Evolutionary conservation across 108 stramenopile species (phyloP).

Genomic region (Phaeodactylum tricornutum): DNA sequence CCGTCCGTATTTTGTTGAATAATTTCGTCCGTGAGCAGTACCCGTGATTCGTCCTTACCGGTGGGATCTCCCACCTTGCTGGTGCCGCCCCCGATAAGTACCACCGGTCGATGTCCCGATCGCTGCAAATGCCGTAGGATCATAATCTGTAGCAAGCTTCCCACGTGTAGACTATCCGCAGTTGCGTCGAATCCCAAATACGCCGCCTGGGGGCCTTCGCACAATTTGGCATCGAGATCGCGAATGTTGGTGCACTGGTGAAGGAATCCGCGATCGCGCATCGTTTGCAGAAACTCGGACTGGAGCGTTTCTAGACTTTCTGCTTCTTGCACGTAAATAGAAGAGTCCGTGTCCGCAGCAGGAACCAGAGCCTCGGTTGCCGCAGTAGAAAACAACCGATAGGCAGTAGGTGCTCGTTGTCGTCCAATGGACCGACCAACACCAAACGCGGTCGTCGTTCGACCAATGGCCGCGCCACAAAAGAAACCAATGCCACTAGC

Average conservation of each 20-base stretch:
- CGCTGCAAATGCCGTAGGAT: conserved; percentile 90
- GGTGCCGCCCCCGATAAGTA: conserved; percentile 93
- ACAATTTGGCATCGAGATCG: conserved; percentile 48
- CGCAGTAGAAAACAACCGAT: too few relatives aligned
- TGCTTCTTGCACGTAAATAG: conserved; percentile 41
- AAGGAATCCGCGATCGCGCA: conserved; percentile 81
- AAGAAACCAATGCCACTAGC: too few relatives aligned
- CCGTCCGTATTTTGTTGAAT: conserved; percentile 73
- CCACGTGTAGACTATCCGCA: conserved; percentile 95
- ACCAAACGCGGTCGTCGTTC: too few relatives aligned
- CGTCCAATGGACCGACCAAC: too few relatives aligned
- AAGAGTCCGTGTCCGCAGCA: conserved; percentile 20
- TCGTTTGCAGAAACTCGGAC: conserved; percentile 64
- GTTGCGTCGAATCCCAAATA: conserved; percentile 99
- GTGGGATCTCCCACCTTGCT: conserved; percentile 97
- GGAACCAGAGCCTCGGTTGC: too few relatives aligned
- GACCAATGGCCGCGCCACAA: too few relatives aligned
- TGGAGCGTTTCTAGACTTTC: conserved; percentile 40
- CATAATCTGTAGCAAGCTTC: conserved; percentile 95
- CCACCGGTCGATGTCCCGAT: conserved; percentile 80
- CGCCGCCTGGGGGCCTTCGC: conserved; percentile 29
- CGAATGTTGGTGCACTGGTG: conserved; percentile 76
- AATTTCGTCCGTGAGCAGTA: conserved; percentile 73
- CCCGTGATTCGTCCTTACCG: conserved; percentile 91
- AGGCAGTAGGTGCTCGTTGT: too few relatives aligned